phyloP scores from a whole-genome alignment of 768 basidiomycete genomes.

The Saitozyma sp. region DNA sequence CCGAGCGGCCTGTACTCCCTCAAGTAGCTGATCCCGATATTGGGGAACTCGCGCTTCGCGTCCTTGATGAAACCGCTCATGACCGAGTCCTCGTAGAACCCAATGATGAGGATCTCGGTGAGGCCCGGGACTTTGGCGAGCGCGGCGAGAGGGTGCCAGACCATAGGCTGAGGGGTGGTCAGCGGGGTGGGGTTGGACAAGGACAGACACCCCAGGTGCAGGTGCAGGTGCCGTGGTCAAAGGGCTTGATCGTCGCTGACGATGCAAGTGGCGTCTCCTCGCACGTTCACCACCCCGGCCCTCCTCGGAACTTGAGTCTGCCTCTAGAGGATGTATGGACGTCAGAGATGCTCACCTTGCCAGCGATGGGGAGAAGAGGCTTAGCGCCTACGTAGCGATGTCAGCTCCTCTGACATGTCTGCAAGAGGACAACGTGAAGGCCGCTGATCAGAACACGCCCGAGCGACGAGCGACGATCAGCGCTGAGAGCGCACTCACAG shows the following conservation, averaged over 20 bases:
- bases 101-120: slow-evolving; percentile 54
- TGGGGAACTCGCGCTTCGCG: slow-evolving; percentile 55
- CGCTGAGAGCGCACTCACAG: slow-evolving; percentile 25
- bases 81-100: slow-evolving; percentile 55
- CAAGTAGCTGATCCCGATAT: slow-evolving; percentile 53
- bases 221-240: not conserved
- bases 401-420: slow-evolving; percentile 20
- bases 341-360: slow-evolving; percentile 41
- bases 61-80: slow-evolving; percentile 55
- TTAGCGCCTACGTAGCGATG: slow-evolving; percentile 48
- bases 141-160: slow-evolving; percentile 56
- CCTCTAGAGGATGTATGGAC: no score
- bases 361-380: slow-evolving; percentile 55
- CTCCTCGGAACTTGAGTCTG: no score
- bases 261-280: no score
- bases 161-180: slow-evolving; percentile 44
- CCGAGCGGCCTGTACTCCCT: slow-evolving; percentile 56
- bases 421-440: slow-evolving; percentile 4
- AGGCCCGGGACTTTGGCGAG: slow-evolving; percentile 53
- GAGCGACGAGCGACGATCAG: not conserved
- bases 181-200: not conserved
- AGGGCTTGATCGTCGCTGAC: no score
- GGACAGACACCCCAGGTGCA: not conserved
- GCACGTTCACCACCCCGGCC: no score
- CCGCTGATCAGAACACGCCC: slow-evolving; percentile 1